Base-by-base conservation (phyloP, 1,284 basidiomycete genomes). In the Inonotus obliquus region DNA sequence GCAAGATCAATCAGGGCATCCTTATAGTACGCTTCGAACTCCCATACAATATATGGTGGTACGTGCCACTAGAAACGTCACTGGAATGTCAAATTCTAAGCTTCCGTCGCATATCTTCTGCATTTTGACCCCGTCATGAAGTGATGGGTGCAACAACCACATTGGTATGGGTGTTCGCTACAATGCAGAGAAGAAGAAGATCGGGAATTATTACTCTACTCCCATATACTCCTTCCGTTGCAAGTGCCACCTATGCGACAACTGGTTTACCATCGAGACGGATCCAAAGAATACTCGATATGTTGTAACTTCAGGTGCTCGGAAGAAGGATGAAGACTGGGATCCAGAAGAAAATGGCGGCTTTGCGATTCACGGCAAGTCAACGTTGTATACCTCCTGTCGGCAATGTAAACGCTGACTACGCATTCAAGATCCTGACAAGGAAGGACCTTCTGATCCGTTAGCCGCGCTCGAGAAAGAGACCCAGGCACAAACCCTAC, bases 31-130 rank as follows among this genome's bases (percentile, higher is more conserved):
- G 96, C 27, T 96, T 96, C 69, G 94, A 96, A 72, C 76, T 98
- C 7, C 96, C 96, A 0, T 99, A 96, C 78, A 95, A 97, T 72
- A 94, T 98, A 67, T 98, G 96, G 95, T 99, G 96, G 89, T 94
- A 78, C 53, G 86, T 77, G 17, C 29, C n/a, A 38, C 10, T 52
- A 49, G 25, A 21, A 25, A 5, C 14, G n/a, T 11, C 56, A 14
- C 25, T 14, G 13, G 39, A 19, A 4, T 14, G 2, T 11, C 19
- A 25, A 10, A 14, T 29, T n/a, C 27, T 35, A 23, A 11, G 23
- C 23, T 29, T 57, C 32, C 10, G 23, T 13, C 19, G 2, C 21
- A 21, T 49, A 27, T 29, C 41, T 21, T 7, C 27, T 38, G 7
- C 47, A 47, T 55, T 23, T 27, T 57, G 57, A 25, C 49, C 39